These are phyloP conservation scores for Xylaria hypoxylon DNA, from an alignment of 2,329 filamentous ascomycete genomes.

Conservation along the genomic window DNA sequence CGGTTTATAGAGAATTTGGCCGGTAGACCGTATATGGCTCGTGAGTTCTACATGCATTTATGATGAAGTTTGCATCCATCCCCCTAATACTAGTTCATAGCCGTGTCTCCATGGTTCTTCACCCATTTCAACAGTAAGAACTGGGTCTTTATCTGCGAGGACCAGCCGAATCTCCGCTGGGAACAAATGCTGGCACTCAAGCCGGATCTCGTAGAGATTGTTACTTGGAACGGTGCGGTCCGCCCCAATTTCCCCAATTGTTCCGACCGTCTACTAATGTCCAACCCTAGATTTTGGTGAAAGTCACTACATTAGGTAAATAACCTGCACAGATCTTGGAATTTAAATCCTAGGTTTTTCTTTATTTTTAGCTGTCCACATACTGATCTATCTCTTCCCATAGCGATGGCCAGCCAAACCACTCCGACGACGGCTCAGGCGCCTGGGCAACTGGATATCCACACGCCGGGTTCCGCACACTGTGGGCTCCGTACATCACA, in stretches of 20 bases:
- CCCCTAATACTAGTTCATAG: neutral
- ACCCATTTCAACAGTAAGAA: conserved; percentile 35
- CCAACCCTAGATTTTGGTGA: conserved; percentile 20
- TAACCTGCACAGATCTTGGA: neutral
- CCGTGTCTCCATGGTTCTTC: conserved; percentile 35
- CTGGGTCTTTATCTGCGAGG: conserved; percentile 36
- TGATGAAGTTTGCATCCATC: too few relatives aligned
- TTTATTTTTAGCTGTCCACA: neutral
- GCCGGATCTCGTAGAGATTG: conserved; percentile 29
- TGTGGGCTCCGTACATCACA: conserved; percentile 31
- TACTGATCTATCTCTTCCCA: conserved; percentile 6
- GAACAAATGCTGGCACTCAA: conserved; percentile 30
- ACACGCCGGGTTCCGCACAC: conserved; percentile 23
- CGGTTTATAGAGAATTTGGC: conserved; percentile 26
- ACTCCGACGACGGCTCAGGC: conserved; percentile 32
- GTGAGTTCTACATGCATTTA: conserved; percentile 9
- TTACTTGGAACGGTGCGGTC: conserved; percentile 34
- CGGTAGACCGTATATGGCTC: conserved; percentile 34
- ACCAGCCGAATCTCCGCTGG: conserved; percentile 29
- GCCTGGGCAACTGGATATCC: conserved; percentile 34
- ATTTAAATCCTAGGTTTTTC: neutral
- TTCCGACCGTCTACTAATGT: neutral
- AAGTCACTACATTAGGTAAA: conserved; percentile 26
- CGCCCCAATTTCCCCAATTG: neutral
- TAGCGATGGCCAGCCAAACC: conserved; percentile 30